Evolutionary conservation across 179 eudicot genomes (phyloP), one percentile per base, ranked within the genome.

Genomic region (Spergularia azorica): DNA sequence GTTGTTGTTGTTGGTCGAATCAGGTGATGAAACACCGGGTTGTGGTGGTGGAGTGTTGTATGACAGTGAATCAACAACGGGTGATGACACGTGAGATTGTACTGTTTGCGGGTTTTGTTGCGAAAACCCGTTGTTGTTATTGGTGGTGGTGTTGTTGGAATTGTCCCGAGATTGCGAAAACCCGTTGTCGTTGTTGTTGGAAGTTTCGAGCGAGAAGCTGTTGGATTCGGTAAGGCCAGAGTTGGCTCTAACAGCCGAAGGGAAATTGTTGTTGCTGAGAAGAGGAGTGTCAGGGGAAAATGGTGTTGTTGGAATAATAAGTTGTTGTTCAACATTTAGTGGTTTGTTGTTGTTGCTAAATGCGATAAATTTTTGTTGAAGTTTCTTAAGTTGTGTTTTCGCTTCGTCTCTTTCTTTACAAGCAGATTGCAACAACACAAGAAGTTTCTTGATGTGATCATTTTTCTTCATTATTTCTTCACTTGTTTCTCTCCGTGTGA

Each of bases 361-460:
- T 0, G 73, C 16, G 39, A 71, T 5, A 48, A 76, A 36, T 71
- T 72, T 75, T 68, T 77, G 83, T 68, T 77, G 83, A 4, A 90
- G 69, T 63, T 81, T 84, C 20, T 81, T 81, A 51, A 90, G 81
- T 41, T 91, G 85, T 8, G 79, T 64, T 79, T 73, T 86, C 17
- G 97, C 94, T 78, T 94, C 93, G 77, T 94, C 97, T 72, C 97
- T 79, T 82, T 94, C 94, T 48, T 91, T 87, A 73, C 71, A 76
- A 15, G 86, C 86, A n/a, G 65, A 54, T 62, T 89, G 87, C 0
- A 94, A 72, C 16, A 89, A 80, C 1, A 86, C 82, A 56, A 88
- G 67, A 39, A 90, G 67, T 73, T 88, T 89, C 57, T 77, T 78
- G 59, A 84, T 72, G n/a, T 78, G 72, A 5, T 90, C 91, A 60